Evolutionary conservation across 495 filamentous ascomycete genomes (phyloP).

Genomic region (Penicillium ucsense): DNA sequence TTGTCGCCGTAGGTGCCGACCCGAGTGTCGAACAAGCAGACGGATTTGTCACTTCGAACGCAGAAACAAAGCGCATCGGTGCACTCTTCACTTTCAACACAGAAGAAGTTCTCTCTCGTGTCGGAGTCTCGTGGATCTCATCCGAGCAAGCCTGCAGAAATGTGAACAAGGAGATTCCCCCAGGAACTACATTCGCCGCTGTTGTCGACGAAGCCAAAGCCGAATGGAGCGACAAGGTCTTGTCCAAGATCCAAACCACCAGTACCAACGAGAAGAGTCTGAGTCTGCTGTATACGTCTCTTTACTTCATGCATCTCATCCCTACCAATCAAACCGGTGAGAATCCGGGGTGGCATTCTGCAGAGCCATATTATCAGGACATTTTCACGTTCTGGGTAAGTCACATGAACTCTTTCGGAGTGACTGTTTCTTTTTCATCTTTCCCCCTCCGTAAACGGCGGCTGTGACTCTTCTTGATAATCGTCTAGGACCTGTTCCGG

Average conservation of each 20-base stretch:
- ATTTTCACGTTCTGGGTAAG: conserved; percentile 44
- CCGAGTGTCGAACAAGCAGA: conserved; percentile 20
- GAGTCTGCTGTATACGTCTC: conserved; percentile 50
- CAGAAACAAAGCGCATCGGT: conserved; percentile 21
- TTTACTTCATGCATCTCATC: conserved; percentile 62
- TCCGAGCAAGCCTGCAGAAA: conserved; percentile 50
- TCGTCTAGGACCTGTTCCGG: conserved; percentile 47
- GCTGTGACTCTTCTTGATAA: neutral
- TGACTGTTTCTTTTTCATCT: too few species aligned
- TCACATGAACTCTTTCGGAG: too few species aligned
- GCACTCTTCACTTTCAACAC: conserved; percentile 26
- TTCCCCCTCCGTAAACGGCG: too few species aligned
- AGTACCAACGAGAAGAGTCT: conserved; percentile 46
- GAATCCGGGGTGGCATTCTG: conserved; percentile 56
- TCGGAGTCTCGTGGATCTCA: conserved; percentile 66
- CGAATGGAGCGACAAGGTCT: conserved; percentile 51
- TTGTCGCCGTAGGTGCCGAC: conserved; percentile 16
- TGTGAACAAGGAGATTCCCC: conserved; percentile 49
- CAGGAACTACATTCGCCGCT: conserved; percentile 30
- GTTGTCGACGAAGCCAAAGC: conserved; percentile 39
- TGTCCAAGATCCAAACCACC: conserved; percentile 52
- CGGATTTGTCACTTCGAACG: conserved; percentile 20
- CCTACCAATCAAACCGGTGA: conserved; percentile 66
- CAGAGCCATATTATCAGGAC: conserved; percentile 50
- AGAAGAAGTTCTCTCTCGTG: conserved; percentile 44